phyloP scores from a whole-genome alignment of 2,329 filamentous ascomycete species.

The Cladosporium sp. region DNA sequence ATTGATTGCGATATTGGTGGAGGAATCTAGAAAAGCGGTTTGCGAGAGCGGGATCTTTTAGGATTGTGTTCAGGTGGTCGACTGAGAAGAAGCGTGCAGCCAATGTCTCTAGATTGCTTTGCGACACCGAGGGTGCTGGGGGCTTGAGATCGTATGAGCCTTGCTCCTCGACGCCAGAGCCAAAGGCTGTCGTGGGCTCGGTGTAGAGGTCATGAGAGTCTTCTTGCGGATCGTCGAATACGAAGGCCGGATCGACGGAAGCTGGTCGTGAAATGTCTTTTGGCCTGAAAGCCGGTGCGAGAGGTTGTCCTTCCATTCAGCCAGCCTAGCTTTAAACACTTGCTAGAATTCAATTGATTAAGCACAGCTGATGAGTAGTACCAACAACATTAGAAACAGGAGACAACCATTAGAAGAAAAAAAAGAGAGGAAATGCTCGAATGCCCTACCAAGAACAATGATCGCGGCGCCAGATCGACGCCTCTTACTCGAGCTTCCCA shows the following conservation, averaged over 20 bases:
- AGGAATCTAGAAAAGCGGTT: conserved; percentile 38
- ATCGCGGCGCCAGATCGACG: conserved; percentile 5
- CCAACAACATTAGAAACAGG: background rate
- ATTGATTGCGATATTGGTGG: conserved; percentile 35
- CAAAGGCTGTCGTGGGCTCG: conserved; percentile 9
- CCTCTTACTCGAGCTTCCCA: conserved; percentile 1
- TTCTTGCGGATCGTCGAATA: conserved; percentile 8
- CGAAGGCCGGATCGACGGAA: background rate
- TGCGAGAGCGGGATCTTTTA: conserved; percentile 34
- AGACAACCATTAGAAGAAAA: too few species aligned
- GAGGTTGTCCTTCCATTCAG: conserved; percentile 1
- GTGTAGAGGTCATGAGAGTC: background rate
- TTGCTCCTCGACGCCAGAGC: conserved; percentile 1
- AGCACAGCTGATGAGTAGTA: background rate
- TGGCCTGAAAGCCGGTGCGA: conserved; percentile 6
- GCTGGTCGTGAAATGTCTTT: background rate
- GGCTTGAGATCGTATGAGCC: conserved; percentile 38
- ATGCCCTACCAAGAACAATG: background rate
- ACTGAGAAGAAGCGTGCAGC: conserved; percentile 38
- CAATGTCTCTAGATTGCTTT: conserved; percentile 33
- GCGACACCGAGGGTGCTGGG: conserved; percentile 31
- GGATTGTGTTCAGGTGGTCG: conserved; percentile 41
- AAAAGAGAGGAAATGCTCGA: background rate
- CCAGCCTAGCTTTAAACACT: background rate
- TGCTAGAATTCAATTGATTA: background rate